A percentile compares a stretch with the other conserved stretches of the same genome.
Conservation (phyloP, 2,329 filamentous ascomycete species). For the Gremmenia infestans region DNA sequence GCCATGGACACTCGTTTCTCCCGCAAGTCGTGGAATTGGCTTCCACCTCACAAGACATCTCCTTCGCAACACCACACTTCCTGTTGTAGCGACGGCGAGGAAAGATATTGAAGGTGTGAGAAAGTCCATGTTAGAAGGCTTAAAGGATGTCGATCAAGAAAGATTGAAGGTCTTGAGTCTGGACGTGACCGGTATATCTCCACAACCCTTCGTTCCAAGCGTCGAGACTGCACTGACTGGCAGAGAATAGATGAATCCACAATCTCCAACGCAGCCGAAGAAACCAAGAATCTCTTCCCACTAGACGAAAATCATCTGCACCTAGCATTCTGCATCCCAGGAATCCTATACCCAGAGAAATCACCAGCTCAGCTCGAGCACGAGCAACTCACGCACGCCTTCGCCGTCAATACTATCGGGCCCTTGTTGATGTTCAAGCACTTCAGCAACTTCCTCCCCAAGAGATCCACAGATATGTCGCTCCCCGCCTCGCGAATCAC, state of each 20-base stretch:
- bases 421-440: conserved; percentile 74
- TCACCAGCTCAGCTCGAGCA: conserved; percentile 60
- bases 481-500: background rate
- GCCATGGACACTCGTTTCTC: conserved; percentile 42
- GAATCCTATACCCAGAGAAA: conserved; percentile 69
- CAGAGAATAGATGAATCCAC: conserved; percentile 51
- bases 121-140: conserved; percentile 44
- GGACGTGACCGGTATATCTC: conserved; percentile 49
- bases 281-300: conserved; percentile 50
- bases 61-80: conserved; percentile 50
- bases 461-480: conserved; percentile 41
- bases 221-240: background rate
- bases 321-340: conserved; percentile 65
- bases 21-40: conserved; percentile 59
- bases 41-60: conserved; percentile 55
- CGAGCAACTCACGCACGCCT: conserved; percentile 58
- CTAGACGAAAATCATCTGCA: conserved; percentile 53
- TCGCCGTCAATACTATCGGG: conserved; percentile 68
- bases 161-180: conserved; percentile 48
- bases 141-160: conserved; percentile 38
- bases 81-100: conserved; percentile 56
- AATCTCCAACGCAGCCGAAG: conserved; percentile 50
- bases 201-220: background rate
- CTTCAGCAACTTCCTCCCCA: conserved; percentile 64
- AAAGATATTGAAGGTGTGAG: conserved; percentile 45